Conservation (phyloP, 2,329 filamentous ascomycete genomes). For the Knufia fluminis region DNA sequence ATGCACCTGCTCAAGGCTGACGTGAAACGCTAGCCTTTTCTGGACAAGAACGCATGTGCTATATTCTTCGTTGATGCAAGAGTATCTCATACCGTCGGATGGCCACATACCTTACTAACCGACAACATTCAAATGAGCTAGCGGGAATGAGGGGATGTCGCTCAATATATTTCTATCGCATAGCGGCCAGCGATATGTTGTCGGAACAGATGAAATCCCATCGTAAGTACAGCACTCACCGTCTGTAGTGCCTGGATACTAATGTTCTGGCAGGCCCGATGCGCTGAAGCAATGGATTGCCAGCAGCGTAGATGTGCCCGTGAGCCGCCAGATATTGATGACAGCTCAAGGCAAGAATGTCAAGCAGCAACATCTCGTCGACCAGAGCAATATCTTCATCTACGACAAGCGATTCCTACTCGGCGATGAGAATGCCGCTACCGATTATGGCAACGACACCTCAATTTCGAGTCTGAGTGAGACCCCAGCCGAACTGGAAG, state of each 20-base stretch:
- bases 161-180: constrained; percentile 85
- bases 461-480: constrained; percentile 48
- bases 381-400: constrained; percentile 59
- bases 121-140: neutral
- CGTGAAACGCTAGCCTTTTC: neutral
- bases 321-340: constrained; percentile 75
- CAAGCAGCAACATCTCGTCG: constrained; percentile 67
- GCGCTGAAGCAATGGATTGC: constrained; percentile 75
- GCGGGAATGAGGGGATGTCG: constrained; percentile 54
- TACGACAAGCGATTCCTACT: constrained; percentile 72
- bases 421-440: constrained; percentile 40
- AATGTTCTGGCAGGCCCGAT: constrained; percentile 55
- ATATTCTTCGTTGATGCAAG: neutral
- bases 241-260: constrained; percentile 12
- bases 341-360: constrained; percentile 76
- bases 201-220: constrained; percentile 65
- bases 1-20: neutral
- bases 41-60: neutral
- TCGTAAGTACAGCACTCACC: constrained; percentile 48
- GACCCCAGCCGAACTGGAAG: constrained; percentile 70
- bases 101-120: too few species aligned
- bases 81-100: neutral
- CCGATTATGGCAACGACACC: constrained; percentile 43
- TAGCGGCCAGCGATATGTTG: constrained; percentile 74
- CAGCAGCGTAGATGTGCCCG: constrained; percentile 61